Conservation (phyloP, 345 rosid genomes). For the Capsella bursapastoris region DNA sequence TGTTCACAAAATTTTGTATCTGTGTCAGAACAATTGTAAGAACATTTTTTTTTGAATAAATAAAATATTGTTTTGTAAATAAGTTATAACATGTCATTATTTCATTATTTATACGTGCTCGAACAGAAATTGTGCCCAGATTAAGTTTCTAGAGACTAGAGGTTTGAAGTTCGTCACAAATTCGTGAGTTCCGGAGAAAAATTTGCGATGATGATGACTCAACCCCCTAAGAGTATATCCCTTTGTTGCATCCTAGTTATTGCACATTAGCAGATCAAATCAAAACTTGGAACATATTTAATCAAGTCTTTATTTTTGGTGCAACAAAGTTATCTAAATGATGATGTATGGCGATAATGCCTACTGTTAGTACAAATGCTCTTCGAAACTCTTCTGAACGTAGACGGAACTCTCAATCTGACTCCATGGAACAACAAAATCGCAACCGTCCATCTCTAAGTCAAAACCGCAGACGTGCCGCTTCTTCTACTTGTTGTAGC, state of each 20-base stretch:
- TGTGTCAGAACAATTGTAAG: background rate
- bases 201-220: no score
- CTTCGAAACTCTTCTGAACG: background rate
- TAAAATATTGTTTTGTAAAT: background rate
- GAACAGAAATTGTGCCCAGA: background rate
- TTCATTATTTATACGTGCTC: background rate
- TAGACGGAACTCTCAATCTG: slow-evolving; percentile 38
- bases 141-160: background rate
- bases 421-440: slow-evolving; percentile 21
- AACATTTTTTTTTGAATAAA: background rate
- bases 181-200: background rate
- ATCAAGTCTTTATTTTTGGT: no score
- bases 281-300: no score
- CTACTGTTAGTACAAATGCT: no score
- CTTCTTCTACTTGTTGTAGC: slow-evolving; percentile 7
- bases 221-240: no score
- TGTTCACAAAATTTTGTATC: background rate
- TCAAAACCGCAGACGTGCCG: slow-evolving; percentile 28
- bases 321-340: no score
- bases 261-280: no score
- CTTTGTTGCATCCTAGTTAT: no score
- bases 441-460: slow-evolving; percentile 20
- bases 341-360: no score
- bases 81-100: background rate
- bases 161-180: background rate